phyloP scores from a whole-genome alignment of 495 filamentous ascomycete species.

The Filosporella fistucella region DNA sequence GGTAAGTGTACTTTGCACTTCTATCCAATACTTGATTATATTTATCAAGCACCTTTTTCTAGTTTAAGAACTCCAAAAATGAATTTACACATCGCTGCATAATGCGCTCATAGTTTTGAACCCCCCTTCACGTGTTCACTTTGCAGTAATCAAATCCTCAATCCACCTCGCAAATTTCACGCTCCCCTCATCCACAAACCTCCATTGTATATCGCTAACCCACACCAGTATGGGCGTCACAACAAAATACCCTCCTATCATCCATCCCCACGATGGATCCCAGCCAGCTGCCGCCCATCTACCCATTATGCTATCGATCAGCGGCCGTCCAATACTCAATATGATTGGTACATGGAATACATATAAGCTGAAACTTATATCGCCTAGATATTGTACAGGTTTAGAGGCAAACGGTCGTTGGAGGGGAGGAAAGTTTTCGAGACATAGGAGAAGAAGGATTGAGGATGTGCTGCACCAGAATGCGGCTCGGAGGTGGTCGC shows the following conservation, averaged over 20 bases:
- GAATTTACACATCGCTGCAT: no score
- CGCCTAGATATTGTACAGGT: conserved; percentile 55
- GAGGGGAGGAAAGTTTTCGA: conserved; percentile 46
- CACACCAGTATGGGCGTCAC: conserved; percentile 40
- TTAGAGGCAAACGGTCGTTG: conserved; percentile 47
- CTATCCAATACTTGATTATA: no score
- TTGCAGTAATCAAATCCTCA: not conserved
- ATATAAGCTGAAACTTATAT: conserved; percentile 51
- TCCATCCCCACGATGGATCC: no score
- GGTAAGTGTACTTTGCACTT: no score
- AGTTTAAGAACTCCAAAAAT: no score
- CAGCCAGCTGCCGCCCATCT: conserved; percentile 32
- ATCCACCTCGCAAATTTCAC: no score
- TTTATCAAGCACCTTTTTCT: no score
- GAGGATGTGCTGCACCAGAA: conserved; percentile 52
- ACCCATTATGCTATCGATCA: conserved; percentile 36
- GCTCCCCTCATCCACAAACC: conserved; percentile 46
- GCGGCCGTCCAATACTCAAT: conserved; percentile 37
- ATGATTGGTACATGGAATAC: conserved; percentile 50
- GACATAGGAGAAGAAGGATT: conserved; percentile 45
- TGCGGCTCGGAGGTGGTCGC: not conserved
- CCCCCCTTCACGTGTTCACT: not conserved
- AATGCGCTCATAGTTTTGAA: not conserved
- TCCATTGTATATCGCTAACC: conserved; percentile 48
- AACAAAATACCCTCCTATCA: conserved; percentile 36